Base-by-base conservation (phyloP, 345 rosid genomes). In the Syzygium oleosum region DNA sequence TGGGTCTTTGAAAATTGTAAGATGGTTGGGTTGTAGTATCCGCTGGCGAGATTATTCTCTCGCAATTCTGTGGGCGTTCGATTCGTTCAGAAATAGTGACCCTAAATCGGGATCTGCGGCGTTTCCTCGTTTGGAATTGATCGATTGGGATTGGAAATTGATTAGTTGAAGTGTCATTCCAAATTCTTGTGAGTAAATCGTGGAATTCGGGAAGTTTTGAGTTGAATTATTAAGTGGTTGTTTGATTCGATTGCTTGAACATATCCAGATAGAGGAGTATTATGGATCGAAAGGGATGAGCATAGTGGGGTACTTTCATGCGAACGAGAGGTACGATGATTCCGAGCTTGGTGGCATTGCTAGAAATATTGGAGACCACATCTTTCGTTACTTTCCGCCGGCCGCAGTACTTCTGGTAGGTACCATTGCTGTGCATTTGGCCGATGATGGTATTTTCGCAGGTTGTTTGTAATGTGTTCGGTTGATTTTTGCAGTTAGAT, bases 271-370 rank as follows among this genome's bases (percentile, higher is more conserved):
- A 83, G 98, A 97, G 90, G 98, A 98, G 92, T 91, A 95, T 87
- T 96, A 91, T 89, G 91, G 90, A 85, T 90, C 95, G n/a, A 91
- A 93, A 89, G 98, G 98, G 52, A 83, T 96, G 65, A 91, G 95
- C 59, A 92, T 98, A 56, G 98, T 96, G 86, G 99, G 99, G 1
- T 97, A 98, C 88, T 98, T 94, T 85, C 98, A 98, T 86, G 99
- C 98, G 19, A 98, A 98, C 84, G 99, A 98, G 93, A 94, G 98
- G 92, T 93, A 91, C 34, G 96, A 96, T 90, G 98, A 98, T 87
- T 80, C 84, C 2, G 98, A 95, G 89, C 97, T 97, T 41, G 92
- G 94, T 87, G 92, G 89, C 56, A 90, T 98, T 46, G 98, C 97
- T 43, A 95, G 93, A 94, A 98, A 96, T 91, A 94, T 98, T 87